Conservation (phyloP, 1,139 yeast species). For the Suhomyces atakaporum region DNA sequence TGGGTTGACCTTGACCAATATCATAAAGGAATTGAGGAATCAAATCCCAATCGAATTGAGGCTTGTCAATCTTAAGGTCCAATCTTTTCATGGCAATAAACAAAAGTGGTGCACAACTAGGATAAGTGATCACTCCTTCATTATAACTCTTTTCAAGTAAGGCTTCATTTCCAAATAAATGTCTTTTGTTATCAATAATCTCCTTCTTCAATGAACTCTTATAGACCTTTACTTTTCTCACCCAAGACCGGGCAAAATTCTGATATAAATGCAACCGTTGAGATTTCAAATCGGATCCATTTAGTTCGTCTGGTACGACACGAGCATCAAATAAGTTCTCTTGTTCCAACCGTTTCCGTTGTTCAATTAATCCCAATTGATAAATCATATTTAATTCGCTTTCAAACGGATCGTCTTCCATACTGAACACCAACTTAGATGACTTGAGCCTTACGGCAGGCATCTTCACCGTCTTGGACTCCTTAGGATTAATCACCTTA, state of each 20-base stretch:
- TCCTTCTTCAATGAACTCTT: conserved; percentile 44
- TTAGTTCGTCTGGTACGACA: conserved; percentile 13
- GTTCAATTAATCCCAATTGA: conserved; percentile 76
- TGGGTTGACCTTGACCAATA: conserved; percentile 83
- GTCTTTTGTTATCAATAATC: conserved; percentile 53
- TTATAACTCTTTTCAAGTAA: conserved; percentile 49
- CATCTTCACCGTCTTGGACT: conserved; percentile 46
- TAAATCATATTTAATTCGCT: conserved; percentile 71
- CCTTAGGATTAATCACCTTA: conserved; percentile 26
- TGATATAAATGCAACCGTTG: conserved; percentile 13
- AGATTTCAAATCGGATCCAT: conserved; percentile 16
- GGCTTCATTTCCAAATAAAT: conserved; percentile 47
- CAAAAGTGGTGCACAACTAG: conserved; percentile 65
- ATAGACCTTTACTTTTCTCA: conserved; percentile 53
- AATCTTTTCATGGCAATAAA: conserved; percentile 57
- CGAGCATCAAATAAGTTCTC: conserved; percentile 51
- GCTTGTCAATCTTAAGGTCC: conserved; percentile 54
- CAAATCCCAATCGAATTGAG: conserved; percentile 54
- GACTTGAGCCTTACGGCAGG: conserved; percentile 58
- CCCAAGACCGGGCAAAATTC: conserved; percentile 40
- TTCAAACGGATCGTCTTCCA: conserved; percentile 90
- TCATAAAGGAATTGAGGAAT: conserved; percentile 63
- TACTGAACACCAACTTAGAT: conserved; percentile 45
- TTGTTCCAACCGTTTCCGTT: conserved; percentile 63
- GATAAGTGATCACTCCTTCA: conserved; percentile 58